phyloP scores from a whole-genome alignment of 2,329 filamentous ascomycete genomes.

The Neonectria ditissima region DNA sequence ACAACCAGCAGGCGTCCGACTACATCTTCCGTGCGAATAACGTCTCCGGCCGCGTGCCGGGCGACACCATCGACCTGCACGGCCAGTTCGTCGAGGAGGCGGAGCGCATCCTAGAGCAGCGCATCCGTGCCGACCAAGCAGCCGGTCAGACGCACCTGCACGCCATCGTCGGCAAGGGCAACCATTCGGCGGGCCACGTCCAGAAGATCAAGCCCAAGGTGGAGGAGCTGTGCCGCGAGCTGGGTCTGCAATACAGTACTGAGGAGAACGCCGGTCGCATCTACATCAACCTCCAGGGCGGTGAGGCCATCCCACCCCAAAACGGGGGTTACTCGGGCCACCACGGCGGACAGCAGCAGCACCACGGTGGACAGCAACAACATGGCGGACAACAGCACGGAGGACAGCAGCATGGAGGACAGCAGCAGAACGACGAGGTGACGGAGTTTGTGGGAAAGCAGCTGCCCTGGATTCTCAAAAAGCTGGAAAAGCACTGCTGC shows the following conservation, averaged over 20 bases:
- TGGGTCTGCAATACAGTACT: slow-evolving; percentile 84
- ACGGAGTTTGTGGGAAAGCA: slow-evolving; percentile 71
- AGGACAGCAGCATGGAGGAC: slow-evolving; percentile 53
- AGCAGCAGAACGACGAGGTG: slow-evolving; percentile 64
- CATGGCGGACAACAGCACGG: slow-evolving; percentile 48
- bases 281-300: slow-evolving; percentile 86
- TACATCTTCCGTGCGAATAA: slow-evolving; percentile 98
- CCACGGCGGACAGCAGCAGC: slow-evolving; percentile 57
- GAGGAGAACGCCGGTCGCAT: slow-evolving; percentile 93
- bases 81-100: slow-evolving; percentile 96
- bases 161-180: slow-evolving; percentile 96
- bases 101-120: slow-evolving; percentile 86
- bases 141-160: slow-evolving; percentile 86
- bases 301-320: slow-evolving; percentile 65
- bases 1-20: slow-evolving; percentile 91
- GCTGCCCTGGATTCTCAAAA: slow-evolving; percentile 70
- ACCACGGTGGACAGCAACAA: slow-evolving; percentile 57
- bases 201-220: slow-evolving; percentile 97
- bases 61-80: slow-evolving; percentile 92
- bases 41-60: slow-evolving; percentile 76
- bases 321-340: slow-evolving; percentile 53
- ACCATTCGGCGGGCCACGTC: slow-evolving; percentile 83
- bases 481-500: slow-evolving; percentile 78
- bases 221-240: slow-evolving; percentile 84
- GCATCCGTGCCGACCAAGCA: slow-evolving; percentile 81